A percentile compares a stretch with the other conserved stretches of the same genome.
Conservation (phyloP, 139 green algal species). For the Edaphochlamys debaryana region DNA sequence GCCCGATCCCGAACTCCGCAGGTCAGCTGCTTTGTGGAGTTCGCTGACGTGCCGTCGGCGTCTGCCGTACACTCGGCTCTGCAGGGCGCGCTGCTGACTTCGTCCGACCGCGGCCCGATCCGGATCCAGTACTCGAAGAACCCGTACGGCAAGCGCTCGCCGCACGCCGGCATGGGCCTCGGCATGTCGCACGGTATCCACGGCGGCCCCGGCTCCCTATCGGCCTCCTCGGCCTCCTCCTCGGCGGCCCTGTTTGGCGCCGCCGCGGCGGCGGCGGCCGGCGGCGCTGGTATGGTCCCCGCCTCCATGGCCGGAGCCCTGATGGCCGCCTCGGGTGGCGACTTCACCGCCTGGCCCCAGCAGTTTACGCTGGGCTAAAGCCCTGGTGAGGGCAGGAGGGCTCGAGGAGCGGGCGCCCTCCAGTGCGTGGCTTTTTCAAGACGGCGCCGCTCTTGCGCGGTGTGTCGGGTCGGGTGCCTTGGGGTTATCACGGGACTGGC, state of each 20-base stretch:
- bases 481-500: too few relatives aligned
- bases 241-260: constrained; percentile 25
- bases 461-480: too few relatives aligned
- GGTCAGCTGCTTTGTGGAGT: constrained; percentile 86
- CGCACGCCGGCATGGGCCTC: background rate
- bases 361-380: constrained; percentile 1
- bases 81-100: constrained; percentile 72
- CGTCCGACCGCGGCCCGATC: constrained; percentile 87
- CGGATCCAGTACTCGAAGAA: constrained; percentile 93
- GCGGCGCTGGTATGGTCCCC: constrained; percentile 8
- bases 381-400: too few relatives aligned
- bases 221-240: background rate
- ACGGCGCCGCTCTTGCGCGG: too few relatives aligned
- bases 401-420: too few relatives aligned
- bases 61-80: constrained; percentile 76
- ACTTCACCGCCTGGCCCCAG: constrained; percentile 7
- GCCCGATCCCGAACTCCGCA: too few relatives aligned
- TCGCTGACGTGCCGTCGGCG: constrained; percentile 75
- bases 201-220: background rate
- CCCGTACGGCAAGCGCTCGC: constrained; percentile 65
- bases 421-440: too few relatives aligned
- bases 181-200: background rate
- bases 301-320: constrained; percentile 19
- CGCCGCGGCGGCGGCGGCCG: constrained; percentile 12
- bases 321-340: constrained; percentile 7